phyloP scores from a whole-genome alignment of 768 basidiomycete genomes.

The Naganishia vaughanmartiniae region DNA sequence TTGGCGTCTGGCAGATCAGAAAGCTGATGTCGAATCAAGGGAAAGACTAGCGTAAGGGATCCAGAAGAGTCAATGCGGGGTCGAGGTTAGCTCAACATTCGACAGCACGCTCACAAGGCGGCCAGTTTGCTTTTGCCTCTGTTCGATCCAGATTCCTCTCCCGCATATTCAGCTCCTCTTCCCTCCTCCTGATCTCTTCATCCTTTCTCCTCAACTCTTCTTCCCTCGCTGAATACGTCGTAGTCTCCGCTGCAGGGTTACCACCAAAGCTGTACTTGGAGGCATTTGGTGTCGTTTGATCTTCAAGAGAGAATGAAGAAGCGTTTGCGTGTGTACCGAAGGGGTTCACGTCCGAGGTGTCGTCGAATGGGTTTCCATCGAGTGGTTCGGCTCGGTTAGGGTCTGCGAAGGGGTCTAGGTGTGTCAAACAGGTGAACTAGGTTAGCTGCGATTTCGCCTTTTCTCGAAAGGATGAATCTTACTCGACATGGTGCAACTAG shows the following conservation, averaged over 20 bases:
- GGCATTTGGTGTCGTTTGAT: slow-evolving; percentile 34
- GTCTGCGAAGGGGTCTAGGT: slow-evolving; percentile 34
- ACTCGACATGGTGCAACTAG: slow-evolving; percentile 26
- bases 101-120: slow-evolving; percentile 64
- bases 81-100: background rate
- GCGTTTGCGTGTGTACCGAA: slow-evolving; percentile 42
- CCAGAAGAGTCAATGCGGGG: slow-evolving; percentile 33
- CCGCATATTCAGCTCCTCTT: slow-evolving; percentile 74
- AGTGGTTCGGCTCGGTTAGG: slow-evolving; percentile 30
- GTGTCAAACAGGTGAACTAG: background rate
- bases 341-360: slow-evolving; percentile 40
- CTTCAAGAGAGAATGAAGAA: slow-evolving; percentile 44
- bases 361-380: slow-evolving; percentile 46
- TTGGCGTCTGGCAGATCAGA: slow-evolving; percentile 78
- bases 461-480: background rate
- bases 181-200: slow-evolving; percentile 72
- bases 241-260: slow-evolving; percentile 29
- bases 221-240: slow-evolving; percentile 31
- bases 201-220: slow-evolving; percentile 43
- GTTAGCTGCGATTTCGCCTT: background rate
- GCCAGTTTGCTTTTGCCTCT: slow-evolving; percentile 81
- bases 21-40: slow-evolving; percentile 91
- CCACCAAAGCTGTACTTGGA: slow-evolving; percentile 25
- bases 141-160: slow-evolving; percentile 55
- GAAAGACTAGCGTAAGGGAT: slow-evolving; percentile 64